Conservation (phyloP, 345 rosid genomes). For the Pelargonium nanum region DNA sequence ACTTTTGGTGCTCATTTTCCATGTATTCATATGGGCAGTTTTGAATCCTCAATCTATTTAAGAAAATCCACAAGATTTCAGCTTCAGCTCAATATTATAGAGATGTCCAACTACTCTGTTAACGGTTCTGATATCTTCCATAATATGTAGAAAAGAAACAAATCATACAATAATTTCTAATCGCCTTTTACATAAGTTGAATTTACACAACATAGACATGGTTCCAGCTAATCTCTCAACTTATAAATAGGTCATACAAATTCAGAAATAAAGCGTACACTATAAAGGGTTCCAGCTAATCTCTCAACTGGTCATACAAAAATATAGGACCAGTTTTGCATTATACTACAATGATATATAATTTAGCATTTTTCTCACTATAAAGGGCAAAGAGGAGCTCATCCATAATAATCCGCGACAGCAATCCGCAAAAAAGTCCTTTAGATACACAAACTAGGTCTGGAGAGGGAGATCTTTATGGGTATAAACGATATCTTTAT, state of each 20-base stretch:
- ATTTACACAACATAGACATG: background rate
- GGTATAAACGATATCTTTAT: constrained; percentile 59
- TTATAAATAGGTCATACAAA: background rate
- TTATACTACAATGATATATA: background rate
- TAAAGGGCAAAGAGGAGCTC: background rate
- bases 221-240: background rate
- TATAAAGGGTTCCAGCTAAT: no score
- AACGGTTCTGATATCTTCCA: no score
- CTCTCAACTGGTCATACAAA: background rate
- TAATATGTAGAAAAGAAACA: background rate
- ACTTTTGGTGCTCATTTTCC: no score
- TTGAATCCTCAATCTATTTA: no score
- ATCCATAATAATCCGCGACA: no score
- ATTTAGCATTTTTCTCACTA: background rate
- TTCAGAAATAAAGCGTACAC: no score
- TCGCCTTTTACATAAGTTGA: background rate
- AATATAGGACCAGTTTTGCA: no score
- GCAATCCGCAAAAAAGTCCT: background rate
- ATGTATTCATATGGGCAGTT: no score
- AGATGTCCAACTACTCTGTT: no score
- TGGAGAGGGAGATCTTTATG: constrained; percentile 52
- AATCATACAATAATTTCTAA: background rate
- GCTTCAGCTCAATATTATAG: no score
- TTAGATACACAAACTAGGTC: constrained; percentile 1
- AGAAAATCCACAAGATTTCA: no score